Base-by-base conservation (phyloP, 495 filamentous ascomycete genomes). In the Lophium mytilinum region DNA sequence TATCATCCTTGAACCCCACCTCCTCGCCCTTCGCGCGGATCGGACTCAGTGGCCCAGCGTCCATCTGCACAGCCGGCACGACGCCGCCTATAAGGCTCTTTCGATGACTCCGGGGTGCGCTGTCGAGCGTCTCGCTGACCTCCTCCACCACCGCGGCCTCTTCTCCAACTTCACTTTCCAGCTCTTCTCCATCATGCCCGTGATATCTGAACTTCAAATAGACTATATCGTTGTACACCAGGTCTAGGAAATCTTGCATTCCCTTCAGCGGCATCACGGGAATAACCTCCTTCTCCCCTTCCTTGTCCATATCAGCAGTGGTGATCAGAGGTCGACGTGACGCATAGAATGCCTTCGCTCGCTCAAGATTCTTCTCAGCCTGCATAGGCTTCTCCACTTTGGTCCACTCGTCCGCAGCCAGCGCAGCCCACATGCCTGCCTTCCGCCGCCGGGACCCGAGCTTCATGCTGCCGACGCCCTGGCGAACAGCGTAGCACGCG, bases 391-490 rank as follows among this genome's bases (percentile, higher is more conserved):
- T 88, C 8, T 78, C 80, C 37, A 88, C 77, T 39, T 76, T 78
- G 14, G 91, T 69, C 93, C 93, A 98, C 3, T 82, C 78, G 50
- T 94, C 86, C 0, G 90, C 84, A 6, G 86, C 87, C 34, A 95
- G 74, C 24, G 93, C 78, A 61, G 83, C 86, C 92, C 94, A 98
- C 69, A 96, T 79, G 0, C 88, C 94, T 9, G 89, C 86, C 71
- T 96, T 97, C 24, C 93, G 78, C 48, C 74, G 77, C 53, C 93
- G 75, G 4, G 79, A 74, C 4, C 89, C 89, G 78, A 82, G 87
- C 37, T 69, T 72, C n/a, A 82, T 76, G 0, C 79, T 78, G 0
- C 83, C 81, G 0, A 78, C 68, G 1, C 87, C 83, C 34, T 76
- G 75, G 50, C 88, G 86, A 1, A 87, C 80, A 0, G 82, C 83